Base-by-base conservation (phyloP, 768 basidiomycete genomes). In the Auricularia heimuer region DNA sequence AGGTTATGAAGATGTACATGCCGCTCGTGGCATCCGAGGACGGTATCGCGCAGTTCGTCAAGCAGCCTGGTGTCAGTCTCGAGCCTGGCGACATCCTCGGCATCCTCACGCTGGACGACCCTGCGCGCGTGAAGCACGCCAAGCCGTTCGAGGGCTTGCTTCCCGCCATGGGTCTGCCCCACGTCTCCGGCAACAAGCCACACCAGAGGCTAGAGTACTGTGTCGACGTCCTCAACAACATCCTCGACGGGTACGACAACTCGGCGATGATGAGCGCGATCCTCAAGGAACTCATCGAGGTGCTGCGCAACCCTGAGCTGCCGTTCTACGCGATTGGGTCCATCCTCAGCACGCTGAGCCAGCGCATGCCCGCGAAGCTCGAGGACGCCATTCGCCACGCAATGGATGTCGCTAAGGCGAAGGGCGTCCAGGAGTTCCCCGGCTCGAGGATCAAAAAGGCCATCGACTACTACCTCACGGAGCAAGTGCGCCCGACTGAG, bases 1-100 rank as follows among this genome's bases (percentile, higher is more conserved):
- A 90, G 89, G 91, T 93, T 67, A 95, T 97, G 94, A 98, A 99
- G 80, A 99, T 98, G 97, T 97, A 97, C 77, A 97, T 99, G 96
- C 94, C 94, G 3, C 85, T 99, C 64, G 86, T 92, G 64, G 94
- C 94, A 4, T 84, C 89, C 2, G 97, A 99, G 74, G 93, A 96
- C 74, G 97, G 97, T 71, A 82, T 88, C 58, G 88, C 95, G 18
- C 94, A 96, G 71, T 86, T 98, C 71, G 92, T 98, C 76, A 99
- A 98, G 78, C 97, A 99, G 74, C 92, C 97, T 64, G 97, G 97
- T 71, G 92, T 95, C 72, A 94, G 92, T 68, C 84, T 99, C 64
- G 92, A 96, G 68, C 93, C 95, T 12, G 97, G 97, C 33, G 97
- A 98, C 75, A 94, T 99, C 65, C 86, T 99, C 65, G 97, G 97